Evolutionary conservation across 202 grass and related monocot genomes (phyloP).

Genomic region (Schoenoplectus triqueter): DNA sequence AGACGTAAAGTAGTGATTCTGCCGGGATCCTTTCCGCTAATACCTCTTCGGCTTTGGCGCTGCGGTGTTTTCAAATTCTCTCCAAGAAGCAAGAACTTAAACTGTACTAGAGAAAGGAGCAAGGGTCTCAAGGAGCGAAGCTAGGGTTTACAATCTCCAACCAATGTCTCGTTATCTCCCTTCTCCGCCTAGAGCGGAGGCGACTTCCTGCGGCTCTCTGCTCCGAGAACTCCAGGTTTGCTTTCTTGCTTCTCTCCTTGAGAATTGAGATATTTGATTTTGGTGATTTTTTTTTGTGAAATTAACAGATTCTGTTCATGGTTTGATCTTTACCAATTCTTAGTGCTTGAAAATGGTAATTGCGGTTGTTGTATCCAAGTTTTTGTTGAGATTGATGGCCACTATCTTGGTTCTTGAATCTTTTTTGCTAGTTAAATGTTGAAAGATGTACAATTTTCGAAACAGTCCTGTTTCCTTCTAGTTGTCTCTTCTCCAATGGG

Average conservation of each 20-base stretch:
- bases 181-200: slow-evolving; percentile 41
- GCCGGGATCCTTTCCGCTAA: slow-evolving; percentile 25
- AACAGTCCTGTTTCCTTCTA: neutral
- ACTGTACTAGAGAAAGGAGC: neutral
- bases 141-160: slow-evolving; percentile 22
- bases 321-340: neutral
- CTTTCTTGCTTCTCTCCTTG: neutral
- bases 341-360: neutral
- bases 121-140: neutral
- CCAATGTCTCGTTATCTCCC: slow-evolving; percentile 39
- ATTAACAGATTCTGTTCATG: neutral
- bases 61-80: slow-evolving; percentile 38
- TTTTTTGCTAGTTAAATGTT: neutral
- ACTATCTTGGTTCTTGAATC: slow-evolving; percentile 19
- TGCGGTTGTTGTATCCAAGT: neutral
- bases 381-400: slow-evolving; percentile 4
- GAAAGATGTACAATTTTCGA: neutral
- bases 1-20: neutral
- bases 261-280: neutral
- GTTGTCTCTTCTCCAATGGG: too few species aligned
- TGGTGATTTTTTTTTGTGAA: neutral
- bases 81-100: neutral
- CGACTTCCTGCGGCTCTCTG: slow-evolving; percentile 63
- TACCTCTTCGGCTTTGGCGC: slow-evolving; percentile 48
- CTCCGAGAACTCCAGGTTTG: slow-evolving; percentile 85